Conservation (phyloP, 176 grass and related monocot species). For the Otatea glauca region DNA sequence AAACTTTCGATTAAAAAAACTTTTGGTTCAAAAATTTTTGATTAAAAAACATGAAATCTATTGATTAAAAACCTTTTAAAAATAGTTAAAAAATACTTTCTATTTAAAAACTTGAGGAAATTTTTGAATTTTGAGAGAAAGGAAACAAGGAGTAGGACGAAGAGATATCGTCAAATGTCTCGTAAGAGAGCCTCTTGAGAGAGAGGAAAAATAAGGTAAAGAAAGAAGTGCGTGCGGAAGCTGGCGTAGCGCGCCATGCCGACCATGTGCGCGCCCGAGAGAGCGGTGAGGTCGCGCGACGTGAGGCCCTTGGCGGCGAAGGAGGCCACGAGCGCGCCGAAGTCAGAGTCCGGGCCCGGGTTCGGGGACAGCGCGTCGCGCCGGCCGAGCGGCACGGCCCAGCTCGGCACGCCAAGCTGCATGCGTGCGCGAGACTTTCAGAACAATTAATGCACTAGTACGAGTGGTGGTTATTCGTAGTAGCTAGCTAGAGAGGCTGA, state of each 20-base stretch:
- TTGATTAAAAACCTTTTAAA: no score
- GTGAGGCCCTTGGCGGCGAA: slow-evolving; percentile 72
- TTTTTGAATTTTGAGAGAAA: no score
- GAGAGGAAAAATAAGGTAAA: no score
- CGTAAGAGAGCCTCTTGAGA: no score
- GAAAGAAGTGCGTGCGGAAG: slow-evolving; percentile 63
- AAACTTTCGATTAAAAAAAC: no score
- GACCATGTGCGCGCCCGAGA: slow-evolving; percentile 74
- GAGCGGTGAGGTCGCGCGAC: slow-evolving; percentile 56
- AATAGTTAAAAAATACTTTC: no score
- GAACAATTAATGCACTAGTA: neutral
- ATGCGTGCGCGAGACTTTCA: neutral
- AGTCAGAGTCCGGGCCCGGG: slow-evolving; percentile 45
- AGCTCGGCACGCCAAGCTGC: slow-evolving; percentile 81
- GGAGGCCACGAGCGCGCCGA: slow-evolving; percentile 34
- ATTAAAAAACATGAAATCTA: no score
- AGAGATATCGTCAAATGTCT: no score
- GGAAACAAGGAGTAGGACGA: no score
- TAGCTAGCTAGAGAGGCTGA: neutral
- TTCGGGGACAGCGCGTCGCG: slow-evolving; percentile 64
- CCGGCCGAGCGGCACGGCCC: slow-evolving; percentile 70
- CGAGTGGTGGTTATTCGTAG: neutral
- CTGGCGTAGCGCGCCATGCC: slow-evolving; percentile 49
- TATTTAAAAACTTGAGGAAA: no score
- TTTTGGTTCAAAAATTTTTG: no score